Base-by-base conservation (phyloP, 1,139 yeast genomes). In the Protomyces arabidopsidicola region DNA sequence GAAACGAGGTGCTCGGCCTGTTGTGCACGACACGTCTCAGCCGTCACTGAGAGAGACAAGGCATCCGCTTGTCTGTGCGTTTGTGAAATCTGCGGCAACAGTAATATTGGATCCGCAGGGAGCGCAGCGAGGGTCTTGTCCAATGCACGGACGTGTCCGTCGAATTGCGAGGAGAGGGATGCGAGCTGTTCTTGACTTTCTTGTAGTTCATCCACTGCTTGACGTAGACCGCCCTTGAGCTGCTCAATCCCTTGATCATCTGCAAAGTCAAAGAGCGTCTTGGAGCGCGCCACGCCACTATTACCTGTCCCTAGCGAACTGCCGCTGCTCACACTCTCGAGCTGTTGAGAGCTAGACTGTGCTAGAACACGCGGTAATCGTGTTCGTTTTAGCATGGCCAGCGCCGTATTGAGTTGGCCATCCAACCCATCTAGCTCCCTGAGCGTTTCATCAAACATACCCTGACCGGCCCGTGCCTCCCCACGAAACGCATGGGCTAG, bases 211-310 rank as follows among this genome's bases (percentile, higher is more conserved):
- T 60, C 63, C n/a, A 60, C 34, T 9, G 45, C 42, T 27, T 54
- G 50, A 20, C 63, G 58, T 48, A 60, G 16, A 16, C 53, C 53
- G 27, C 63, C 54, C 31, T 53, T 53, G 31, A 60, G 51, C 22
- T 51, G n/a, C 50, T 60, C 63, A 16, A 60, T 38, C 2, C 57
- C 63, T 2, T 42, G 12, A 9, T 53, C 63, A 45, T 60, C 58
- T 3, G 58, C 63, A 22, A 60, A 53, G 8, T 60, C 63, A 45
- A 34, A 54, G 14, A 60, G 54, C 2, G 54, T 60, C 20, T 53
- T 45, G 53, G 52, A 22, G 50, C 54, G 24, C 53, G 31, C 6
- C 2, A n/a, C 12, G 12, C n/a, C 45, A 18, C 45, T 39, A 9
- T 8, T 51, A 10, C 42, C 9, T 20, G 20, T 6, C 4, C 18